Base-by-base conservation (phyloP, 2,329 filamentous ascomycete genomes). In the Epicoccum nigrum region DNA sequence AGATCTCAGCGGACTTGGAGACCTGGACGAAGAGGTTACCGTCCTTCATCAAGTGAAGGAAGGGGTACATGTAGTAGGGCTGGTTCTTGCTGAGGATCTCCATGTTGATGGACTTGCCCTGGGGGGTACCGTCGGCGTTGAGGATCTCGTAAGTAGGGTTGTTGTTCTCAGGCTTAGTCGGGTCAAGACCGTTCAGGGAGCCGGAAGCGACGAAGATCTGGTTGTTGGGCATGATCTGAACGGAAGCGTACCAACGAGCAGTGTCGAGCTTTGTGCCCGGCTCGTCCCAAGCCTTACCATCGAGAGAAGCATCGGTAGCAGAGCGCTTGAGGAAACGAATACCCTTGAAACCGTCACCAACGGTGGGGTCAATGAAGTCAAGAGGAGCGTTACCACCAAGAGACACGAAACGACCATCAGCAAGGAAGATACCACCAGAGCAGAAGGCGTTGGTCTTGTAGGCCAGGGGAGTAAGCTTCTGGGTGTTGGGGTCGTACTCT, bases 21-120 rank as follows among this genome's bases (percentile, higher is more conserved):
- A 77, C 76, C 63, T 84, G 83, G 49, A 86, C 73, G 62, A 84
- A 86, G 4, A 86, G 66, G 30, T 71, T 79, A 9, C 83, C 83
- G 63, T 84, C 78, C 27, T 74, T 77, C 30, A 86, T 74, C 1
- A 86, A 73, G 61, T 85, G 83, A 23, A 86, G 70, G 67, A 85
- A 85, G 3, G 83, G 83, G 62, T 85, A 86, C 82, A 84, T 84
- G 69, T 83, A 85, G 71, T 86, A 85, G 12, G 83, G 83, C 65
- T 85, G 81, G 58, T 82, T 83, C 63, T 79, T 78, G 46, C 72
- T 74, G 19, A 86, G 72, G 30, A 86, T 81, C 4, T 81, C 77
- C 75, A 85, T 77, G 7, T 70, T 67, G 34, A 78, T 75, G 61
- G 75, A 83, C 15, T 69, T 64, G 39, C 81, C 81, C 37, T 73